Percentiles rank a stretch among this genome's conserved stretches.
Conservation (phyloP, 208 protist genomes). For the Naegleria gruberi region DNA sequence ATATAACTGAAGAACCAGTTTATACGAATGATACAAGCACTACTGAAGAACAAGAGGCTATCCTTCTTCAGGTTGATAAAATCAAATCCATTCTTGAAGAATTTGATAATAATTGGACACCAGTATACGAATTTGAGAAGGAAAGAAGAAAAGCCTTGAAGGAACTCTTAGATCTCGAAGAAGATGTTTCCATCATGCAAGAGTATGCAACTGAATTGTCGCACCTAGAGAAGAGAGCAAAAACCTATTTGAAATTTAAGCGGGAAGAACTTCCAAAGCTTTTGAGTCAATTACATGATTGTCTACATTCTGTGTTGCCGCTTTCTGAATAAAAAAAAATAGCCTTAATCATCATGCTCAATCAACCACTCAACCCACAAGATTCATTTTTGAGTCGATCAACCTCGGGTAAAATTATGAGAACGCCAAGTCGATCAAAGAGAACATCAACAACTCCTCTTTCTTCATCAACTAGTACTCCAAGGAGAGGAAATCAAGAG, state of each 20-base stretch:
- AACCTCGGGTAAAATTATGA: too few relatives aligned
- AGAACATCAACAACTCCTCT: background rate
- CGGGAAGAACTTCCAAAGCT: background rate
- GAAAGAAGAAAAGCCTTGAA: background rate
- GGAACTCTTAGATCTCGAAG: background rate
- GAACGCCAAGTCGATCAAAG: too few relatives aligned
- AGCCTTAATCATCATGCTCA: too few relatives aligned
- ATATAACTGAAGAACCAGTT: too few relatives aligned
- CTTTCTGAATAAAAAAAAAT: too few relatives aligned
- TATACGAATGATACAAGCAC: too few relatives aligned
- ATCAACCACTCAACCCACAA: too few relatives aligned
- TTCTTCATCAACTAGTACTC: background rate
- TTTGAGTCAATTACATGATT: background rate
- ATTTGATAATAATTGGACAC: background rate
- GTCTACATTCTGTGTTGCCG: background rate
- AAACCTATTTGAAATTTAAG: background rate
- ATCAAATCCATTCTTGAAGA: background rate
- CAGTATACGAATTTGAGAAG: background rate
- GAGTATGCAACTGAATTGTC: background rate
- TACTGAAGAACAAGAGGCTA: too few relatives aligned
- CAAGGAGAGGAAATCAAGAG: background rate
- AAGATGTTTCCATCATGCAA: background rate
- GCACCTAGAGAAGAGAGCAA: background rate
- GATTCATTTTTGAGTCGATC: too few relatives aligned
- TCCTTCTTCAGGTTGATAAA: background rate